Conservation (phyloP, 2,329 filamentous ascomycete species). For the Trichophaea hybrida region DNA sequence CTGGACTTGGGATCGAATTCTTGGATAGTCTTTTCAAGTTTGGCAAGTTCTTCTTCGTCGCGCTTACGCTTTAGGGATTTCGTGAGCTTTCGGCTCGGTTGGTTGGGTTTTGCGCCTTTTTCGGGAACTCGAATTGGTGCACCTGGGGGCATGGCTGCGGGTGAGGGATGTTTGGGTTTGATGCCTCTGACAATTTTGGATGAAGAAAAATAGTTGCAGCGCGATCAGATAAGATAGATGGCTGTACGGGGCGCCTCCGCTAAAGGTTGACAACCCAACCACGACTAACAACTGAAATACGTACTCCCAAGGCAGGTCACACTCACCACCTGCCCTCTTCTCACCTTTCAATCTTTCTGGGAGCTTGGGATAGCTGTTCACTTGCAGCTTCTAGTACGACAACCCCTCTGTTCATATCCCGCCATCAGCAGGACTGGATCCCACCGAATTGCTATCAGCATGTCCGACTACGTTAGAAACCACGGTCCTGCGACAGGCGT, state of each 20-base stretch:
- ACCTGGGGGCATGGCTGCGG: not conserved
- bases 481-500: slow-evolving; percentile 12
- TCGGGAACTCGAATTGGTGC: slow-evolving; percentile 12
- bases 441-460: slow-evolving; percentile 5
- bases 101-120: slow-evolving; percentile 1
- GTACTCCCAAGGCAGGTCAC: not conserved
- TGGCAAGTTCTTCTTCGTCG: slow-evolving; percentile 33
- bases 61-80: slow-evolving; percentile 35
- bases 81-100: slow-evolving; percentile 25
- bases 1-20: slow-evolving; percentile 30
- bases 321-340: not conserved
- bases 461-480: slow-evolving; percentile 20
- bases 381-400: not conserved
- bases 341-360: not conserved
- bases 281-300: not conserved
- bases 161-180: not conserved
- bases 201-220: not conserved
- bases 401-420: not conserved
- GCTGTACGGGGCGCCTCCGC: not conserved
- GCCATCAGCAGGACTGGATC: not conserved
- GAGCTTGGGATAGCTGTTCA: not conserved
- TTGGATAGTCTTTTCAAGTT: slow-evolving; percentile 32
- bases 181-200: not conserved
- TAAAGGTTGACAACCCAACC: not conserved
- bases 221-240: not conserved